Conservation (phyloP, 345 rosid species). For the Eutrema japonicum region DNA sequence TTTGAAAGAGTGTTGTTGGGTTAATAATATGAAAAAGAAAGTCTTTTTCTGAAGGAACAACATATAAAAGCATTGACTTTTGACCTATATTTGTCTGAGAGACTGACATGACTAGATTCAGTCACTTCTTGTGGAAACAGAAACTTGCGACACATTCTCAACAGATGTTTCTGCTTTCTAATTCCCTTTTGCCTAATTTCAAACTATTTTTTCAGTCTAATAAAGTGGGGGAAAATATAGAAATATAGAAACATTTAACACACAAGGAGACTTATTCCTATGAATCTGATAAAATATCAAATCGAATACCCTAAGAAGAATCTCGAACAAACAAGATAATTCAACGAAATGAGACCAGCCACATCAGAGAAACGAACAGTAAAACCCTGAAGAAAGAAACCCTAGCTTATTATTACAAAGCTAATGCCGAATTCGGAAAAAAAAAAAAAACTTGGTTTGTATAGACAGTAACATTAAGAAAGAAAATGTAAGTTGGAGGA, state of each 20-base stretch:
- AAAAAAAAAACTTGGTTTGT: background rate
- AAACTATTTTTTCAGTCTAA: slow-evolving; percentile 19
- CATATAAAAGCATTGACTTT: slow-evolving; percentile 40
- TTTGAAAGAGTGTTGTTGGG: slow-evolving; percentile 6
- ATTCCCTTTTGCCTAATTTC: slow-evolving; percentile 22
- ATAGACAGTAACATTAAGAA: background rate
- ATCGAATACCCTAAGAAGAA: slow-evolving; percentile 32
- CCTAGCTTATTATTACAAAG: slow-evolving; percentile 34
- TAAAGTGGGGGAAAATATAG: slow-evolving; percentile 10
- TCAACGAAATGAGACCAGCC: background rate
- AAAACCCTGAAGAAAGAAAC: slow-evolving; percentile 21
- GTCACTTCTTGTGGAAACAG: slow-evolving; percentile 41
- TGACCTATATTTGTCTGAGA: slow-evolving; percentile 33
- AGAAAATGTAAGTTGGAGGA: slow-evolving; percentile 13
- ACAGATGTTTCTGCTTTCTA: slow-evolving; percentile 45
- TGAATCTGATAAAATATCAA: slow-evolving; percentile 37
- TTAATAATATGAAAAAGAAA: background rate
- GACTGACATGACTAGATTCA: slow-evolving; percentile 41
- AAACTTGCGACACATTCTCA: slow-evolving; percentile 33
- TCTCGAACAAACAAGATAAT: slow-evolving; percentile 23
- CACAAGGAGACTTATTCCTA: slow-evolving; percentile 17
- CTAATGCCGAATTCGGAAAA: slow-evolving; percentile 11
- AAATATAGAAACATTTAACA: background rate
- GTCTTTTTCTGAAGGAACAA: slow-evolving; percentile 23
- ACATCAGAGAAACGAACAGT: background rate